Evolutionary conservation across 2,329 filamentous ascomycete genomes (phyloP).

Genomic region (Neospermospora avenae): DNA sequence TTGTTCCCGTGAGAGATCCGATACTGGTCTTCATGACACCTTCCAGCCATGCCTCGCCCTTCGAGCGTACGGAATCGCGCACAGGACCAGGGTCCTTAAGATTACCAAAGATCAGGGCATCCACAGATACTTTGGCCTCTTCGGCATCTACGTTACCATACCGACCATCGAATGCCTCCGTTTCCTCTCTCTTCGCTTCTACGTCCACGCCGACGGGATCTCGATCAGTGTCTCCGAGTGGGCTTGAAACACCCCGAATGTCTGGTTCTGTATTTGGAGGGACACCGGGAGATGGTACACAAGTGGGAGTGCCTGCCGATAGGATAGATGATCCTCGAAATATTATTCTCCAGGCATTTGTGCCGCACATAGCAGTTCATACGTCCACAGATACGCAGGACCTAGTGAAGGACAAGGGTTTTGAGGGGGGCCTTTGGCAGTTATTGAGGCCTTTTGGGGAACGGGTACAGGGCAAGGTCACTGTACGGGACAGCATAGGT

Average conservation of each 20-base stretch:
- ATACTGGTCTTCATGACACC: constrained; percentile 59
- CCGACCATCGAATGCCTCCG: constrained; percentile 52
- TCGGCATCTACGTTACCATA: constrained; percentile 50
- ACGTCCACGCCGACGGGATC: constrained; percentile 67
- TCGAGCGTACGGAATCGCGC: constrained; percentile 48
- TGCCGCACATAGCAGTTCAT: constrained; percentile 83
- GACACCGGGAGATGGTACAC: constrained; percentile 33
- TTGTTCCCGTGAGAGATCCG: constrained; percentile 10
- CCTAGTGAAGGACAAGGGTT: constrained; percentile 78
- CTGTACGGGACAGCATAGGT: constrained; percentile 85
- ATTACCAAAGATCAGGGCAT: constrained; percentile 57
- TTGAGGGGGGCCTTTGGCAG: constrained; percentile 77
- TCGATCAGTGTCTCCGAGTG: constrained; percentile 64
- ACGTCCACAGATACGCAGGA: constrained; percentile 84
- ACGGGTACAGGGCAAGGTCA: constrained; percentile 79
- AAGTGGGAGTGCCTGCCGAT: constrained; percentile 21
- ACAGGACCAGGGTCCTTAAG: constrained; percentile 53
- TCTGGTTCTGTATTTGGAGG: constrained; percentile 57
- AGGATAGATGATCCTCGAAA: constrained; percentile 48
- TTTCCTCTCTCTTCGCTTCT: constrained; percentile 62
- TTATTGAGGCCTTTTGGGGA: constrained; percentile 90
- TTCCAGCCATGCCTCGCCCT: constrained; percentile 62
- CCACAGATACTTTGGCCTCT: constrained; percentile 43
- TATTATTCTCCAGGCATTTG: constrained; percentile 79
- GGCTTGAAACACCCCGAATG: constrained; percentile 52